A percentile compares a stretch with the other conserved stretches of the same genome.
phyloP scores from a whole-genome alignment of 768 basidiomycete genomes.

The Termitomyces sp. region DNA sequence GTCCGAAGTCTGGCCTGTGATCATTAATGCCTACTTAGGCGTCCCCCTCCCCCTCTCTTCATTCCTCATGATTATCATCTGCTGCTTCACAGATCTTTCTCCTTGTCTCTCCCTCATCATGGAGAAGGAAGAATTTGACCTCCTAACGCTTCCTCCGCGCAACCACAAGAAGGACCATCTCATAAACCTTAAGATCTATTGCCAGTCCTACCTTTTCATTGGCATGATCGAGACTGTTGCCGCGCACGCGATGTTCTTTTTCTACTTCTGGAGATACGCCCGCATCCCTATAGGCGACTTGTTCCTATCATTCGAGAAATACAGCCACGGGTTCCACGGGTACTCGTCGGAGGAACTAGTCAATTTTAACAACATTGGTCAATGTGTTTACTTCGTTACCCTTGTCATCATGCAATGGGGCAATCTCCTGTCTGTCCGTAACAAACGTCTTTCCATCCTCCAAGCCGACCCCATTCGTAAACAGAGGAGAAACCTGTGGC shows the following conservation, averaged over 20 bases:
- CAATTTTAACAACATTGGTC: conserved; percentile 31
- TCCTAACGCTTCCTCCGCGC: conserved; percentile 14
- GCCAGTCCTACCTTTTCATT: conserved; percentile 13
- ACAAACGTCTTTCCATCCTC: conserved; percentile 36
- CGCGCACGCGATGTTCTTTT: conserved; percentile 24
- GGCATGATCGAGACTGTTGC: conserved; percentile 14
- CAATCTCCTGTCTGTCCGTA: conserved; percentile 34
- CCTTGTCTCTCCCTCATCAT: conserved; percentile 13
- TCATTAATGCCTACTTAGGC: conserved; percentile 51
- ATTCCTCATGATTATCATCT: conserved; percentile 16
- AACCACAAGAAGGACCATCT: conserved; percentile 15
- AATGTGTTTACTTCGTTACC: conserved; percentile 29
- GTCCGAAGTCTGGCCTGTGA: conserved; percentile 52
- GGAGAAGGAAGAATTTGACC: conserved; percentile 16
- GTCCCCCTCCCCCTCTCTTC: conserved; percentile 54
- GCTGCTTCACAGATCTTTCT: conserved; percentile 14
- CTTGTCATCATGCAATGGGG: conserved; percentile 43
- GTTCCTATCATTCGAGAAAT: conserved; percentile 35
- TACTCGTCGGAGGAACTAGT: conserved; percentile 22
- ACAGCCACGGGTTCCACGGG: conserved; percentile 27
- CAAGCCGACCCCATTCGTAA: conserved; percentile 41
- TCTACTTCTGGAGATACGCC: conserved; percentile 31
- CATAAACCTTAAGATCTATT: conserved; percentile 15
- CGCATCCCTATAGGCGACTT: conserved; percentile 30
- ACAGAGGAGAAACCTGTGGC: conserved; percentile 24